These are phyloP conservation scores for Penicillium soppii DNA, from an alignment of 495 filamentous ascomycete genomes.

Conservation along the genomic window DNA sequence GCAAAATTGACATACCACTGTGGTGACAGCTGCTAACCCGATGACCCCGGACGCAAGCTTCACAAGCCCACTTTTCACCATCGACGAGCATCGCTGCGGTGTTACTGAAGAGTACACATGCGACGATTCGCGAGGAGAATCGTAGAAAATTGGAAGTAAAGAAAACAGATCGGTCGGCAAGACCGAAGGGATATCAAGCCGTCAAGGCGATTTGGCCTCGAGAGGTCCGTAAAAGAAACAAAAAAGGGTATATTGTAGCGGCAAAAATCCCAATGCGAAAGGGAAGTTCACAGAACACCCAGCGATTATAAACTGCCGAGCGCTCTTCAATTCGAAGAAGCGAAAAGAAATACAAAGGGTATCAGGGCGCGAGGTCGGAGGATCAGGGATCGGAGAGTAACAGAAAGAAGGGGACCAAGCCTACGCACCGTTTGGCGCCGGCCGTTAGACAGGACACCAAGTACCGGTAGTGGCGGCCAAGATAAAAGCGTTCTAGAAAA, in stretches of 20 bases:
- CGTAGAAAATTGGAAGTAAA: conserved; percentile 15
- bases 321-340: conserved; percentile 7
- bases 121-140: conserved; percentile 42
- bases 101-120: conserved; percentile 46
- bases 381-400: conserved; percentile 15
- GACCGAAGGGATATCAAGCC: conserved; percentile 32
- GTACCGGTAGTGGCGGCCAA: conserved; percentile 56
- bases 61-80: conserved; percentile 89
- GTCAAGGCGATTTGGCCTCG: conserved; percentile 45
- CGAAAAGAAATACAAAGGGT: conserved; percentile 25
- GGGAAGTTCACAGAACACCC: conserved; percentile 38
- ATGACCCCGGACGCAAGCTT: conserved; percentile 92
- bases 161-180: conserved; percentile 29
- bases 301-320: conserved; percentile 28
- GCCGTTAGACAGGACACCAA: conserved; percentile 58
- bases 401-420: conserved; percentile 44
- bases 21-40: conserved; percentile 94
- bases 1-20: conserved; percentile 61
- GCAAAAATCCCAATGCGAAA: conserved; percentile 35
- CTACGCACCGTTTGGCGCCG: conserved; percentile 58
- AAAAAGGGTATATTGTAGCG: conserved; percentile 44
- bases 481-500: conserved; percentile 42
- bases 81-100: conserved; percentile 70
- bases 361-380: conserved; percentile 10
- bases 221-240: conserved; percentile 32